Percentiles rank a stretch among this genome's conserved stretches.
Conservation (phyloP, 495 filamentous ascomycete genomes). For the Usnea hakonensis region DNA sequence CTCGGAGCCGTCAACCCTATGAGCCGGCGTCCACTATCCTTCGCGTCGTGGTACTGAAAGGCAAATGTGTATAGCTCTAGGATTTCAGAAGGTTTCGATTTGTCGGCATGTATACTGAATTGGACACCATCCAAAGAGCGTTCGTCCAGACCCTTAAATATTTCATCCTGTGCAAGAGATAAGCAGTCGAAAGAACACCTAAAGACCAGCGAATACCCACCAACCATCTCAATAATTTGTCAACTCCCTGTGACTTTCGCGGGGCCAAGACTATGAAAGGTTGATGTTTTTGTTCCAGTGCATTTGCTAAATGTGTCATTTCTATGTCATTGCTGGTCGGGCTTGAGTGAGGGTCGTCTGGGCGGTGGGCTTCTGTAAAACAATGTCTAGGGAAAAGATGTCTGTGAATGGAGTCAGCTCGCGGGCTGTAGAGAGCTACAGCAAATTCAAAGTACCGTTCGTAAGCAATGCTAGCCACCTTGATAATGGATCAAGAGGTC, state of each 20-base stretch:
- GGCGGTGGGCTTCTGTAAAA: not conserved
- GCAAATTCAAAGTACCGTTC: not conserved
- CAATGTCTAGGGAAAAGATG: slow-evolving; percentile 27
- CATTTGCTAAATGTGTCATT: not conserved
- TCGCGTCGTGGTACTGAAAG: slow-evolving; percentile 35
- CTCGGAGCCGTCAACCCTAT: slow-evolving; percentile 33
- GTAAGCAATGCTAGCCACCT: slow-evolving; percentile 1
- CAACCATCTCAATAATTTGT: slow-evolving; percentile 39
- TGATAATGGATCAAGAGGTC: slow-evolving; percentile 1
- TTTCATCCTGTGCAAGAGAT: slow-evolving; percentile 33
- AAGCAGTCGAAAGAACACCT: slow-evolving; percentile 9
- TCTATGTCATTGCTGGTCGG: not conserved
- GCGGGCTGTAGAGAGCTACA: slow-evolving; percentile 17
- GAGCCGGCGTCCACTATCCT: slow-evolving; percentile 23
- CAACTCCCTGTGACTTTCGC: slow-evolving; percentile 30
- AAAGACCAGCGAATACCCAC: slow-evolving; percentile 23
- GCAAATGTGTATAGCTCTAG: slow-evolving; percentile 46
- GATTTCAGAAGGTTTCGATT: slow-evolving; percentile 31
- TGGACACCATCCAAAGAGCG: slow-evolving; percentile 38
- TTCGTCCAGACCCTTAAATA: slow-evolving; percentile 38
- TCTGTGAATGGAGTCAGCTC: slow-evolving; percentile 22
- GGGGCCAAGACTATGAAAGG: slow-evolving; percentile 33
- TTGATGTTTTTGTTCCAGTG: slow-evolving; percentile 23
- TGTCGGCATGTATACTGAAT: slow-evolving; percentile 39
- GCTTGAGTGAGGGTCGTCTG: not conserved